These are phyloP conservation scores for Coleophoma crateriformis DNA, from an alignment of 2,329 filamentous ascomycete genomes.

Conservation along the genomic window DNA sequence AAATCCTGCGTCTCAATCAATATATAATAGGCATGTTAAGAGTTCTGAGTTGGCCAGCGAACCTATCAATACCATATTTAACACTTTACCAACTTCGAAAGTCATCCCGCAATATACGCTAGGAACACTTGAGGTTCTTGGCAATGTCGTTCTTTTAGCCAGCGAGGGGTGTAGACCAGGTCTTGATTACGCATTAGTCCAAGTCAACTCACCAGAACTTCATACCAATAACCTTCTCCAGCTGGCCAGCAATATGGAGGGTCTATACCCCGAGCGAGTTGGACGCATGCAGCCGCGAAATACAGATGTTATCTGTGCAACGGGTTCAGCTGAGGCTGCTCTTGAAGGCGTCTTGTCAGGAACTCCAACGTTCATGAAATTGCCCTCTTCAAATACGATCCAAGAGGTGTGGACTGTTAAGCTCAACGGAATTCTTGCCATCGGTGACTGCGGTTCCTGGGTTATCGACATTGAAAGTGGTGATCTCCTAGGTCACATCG, in stretches of 20 bases:
- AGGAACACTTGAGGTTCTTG: no score
- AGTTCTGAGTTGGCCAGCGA: neutral
- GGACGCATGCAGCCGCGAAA: neutral
- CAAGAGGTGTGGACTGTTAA: neutral
- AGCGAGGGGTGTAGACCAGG: no score
- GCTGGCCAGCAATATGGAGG: neutral
- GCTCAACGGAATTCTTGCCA: neutral
- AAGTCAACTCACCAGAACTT: neutral
- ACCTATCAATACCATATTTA: no score
- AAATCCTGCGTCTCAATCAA: neutral
- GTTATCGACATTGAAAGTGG: neutral
- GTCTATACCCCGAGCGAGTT: neutral
- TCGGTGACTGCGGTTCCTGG: neutral
- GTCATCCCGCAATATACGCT: no score
- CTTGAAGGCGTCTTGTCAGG: neutral
- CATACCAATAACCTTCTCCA: neutral
- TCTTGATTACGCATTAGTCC: neutral
- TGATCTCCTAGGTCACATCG: neutral
- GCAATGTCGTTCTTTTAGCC: no score
- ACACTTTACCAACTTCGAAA: no score
- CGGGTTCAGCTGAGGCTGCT: neutral
- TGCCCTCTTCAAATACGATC: neutral
- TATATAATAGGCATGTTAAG: neutral
- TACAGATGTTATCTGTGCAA: neutral
- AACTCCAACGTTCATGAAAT: neutral